Conservation (phyloP, 2,329 filamentous ascomycete species). For the Fusarium proliferatum region DNA sequence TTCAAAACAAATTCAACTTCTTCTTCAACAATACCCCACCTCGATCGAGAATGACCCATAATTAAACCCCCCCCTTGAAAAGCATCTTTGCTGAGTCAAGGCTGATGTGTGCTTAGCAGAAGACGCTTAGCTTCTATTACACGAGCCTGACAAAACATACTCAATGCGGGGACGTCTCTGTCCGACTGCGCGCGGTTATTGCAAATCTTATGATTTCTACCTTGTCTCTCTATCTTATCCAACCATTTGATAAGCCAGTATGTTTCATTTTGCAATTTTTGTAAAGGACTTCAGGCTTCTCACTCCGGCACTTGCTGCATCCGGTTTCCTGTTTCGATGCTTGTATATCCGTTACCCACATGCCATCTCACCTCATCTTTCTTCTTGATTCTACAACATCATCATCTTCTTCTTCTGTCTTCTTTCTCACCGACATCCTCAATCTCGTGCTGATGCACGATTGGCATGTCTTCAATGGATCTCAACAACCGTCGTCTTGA, state of each 20-base stretch:
- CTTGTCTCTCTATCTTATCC: constrained; percentile 37
- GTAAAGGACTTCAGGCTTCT: background rate
- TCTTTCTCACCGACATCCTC: constrained; percentile 32
- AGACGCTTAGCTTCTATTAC: constrained; percentile 41
- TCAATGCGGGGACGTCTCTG: constrained; percentile 12
- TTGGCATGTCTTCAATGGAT: constrained; percentile 8
- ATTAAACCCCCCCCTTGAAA: background rate
- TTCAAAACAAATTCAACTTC: background rate
- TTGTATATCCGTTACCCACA: constrained; percentile 17
- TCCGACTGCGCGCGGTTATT: constrained; percentile 33
- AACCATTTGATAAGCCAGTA: constrained; percentile 39
- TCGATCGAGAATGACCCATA: constrained; percentile 10
- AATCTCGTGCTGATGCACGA: constrained; percentile 2
- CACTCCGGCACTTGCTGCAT: background rate
- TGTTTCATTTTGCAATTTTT: background rate
- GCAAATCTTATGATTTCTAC: constrained; percentile 1
- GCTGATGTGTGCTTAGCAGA: constrained; percentile 36
- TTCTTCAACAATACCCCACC: constrained; percentile 7
- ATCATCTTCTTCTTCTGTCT: background rate
- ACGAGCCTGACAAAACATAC: constrained; percentile 47
- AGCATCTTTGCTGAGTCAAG: constrained; percentile 32
- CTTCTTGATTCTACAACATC: constrained; percentile 1
- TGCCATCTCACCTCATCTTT: background rate
- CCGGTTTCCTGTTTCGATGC: background rate
- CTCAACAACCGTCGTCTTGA: background rate